A percentile compares a stretch with the other conserved stretches of the same genome.
Conservation (phyloP, 768 basidiomycete species). For the Agrocybe praecox region DNA sequence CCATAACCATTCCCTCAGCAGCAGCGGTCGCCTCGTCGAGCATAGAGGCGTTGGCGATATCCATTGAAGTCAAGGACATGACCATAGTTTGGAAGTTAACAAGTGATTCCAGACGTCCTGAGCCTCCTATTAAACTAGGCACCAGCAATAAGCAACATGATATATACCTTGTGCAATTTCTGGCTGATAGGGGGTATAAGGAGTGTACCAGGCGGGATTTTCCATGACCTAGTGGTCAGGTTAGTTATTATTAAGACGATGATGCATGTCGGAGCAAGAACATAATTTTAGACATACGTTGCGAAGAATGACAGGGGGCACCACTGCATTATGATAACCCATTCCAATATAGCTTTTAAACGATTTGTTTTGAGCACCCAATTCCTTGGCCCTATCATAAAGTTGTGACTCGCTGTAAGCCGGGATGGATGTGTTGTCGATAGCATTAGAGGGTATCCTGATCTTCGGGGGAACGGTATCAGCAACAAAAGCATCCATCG, state of each 20-base stretch:
- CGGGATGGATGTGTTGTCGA: constrained; percentile 71
- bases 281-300: constrained; percentile 54
- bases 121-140: constrained; percentile 11
- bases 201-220: constrained; percentile 98
- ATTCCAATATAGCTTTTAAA: constrained; percentile 97
- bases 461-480: constrained; percentile 84
- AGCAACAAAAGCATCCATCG: constrained; percentile 86
- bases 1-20: constrained; percentile 97
- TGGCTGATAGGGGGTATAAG: constrained; percentile 94
- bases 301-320: constrained; percentile 93
- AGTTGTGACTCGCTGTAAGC: constrained; percentile 88
- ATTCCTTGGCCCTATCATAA: constrained; percentile 66
- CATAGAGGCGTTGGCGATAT: constrained; percentile 94
- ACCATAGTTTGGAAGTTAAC: constrained; percentile 98
- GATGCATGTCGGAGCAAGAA: not conserved
- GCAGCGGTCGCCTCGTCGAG: constrained; percentile 95
- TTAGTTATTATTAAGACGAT: constrained; percentile 20
- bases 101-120: constrained; percentile 93
- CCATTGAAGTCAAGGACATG: constrained; percentile 91
- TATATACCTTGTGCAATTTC: constrained; percentile 93
- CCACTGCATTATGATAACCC: constrained; percentile 95
- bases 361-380: constrained; percentile 79
- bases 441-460: constrained; percentile 59
- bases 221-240: constrained; percentile 67
- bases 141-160: not conserved